These are phyloP conservation scores for Malus sieversii DNA, from an alignment of 306 rosid species.

Conservation along the genomic window DNA sequence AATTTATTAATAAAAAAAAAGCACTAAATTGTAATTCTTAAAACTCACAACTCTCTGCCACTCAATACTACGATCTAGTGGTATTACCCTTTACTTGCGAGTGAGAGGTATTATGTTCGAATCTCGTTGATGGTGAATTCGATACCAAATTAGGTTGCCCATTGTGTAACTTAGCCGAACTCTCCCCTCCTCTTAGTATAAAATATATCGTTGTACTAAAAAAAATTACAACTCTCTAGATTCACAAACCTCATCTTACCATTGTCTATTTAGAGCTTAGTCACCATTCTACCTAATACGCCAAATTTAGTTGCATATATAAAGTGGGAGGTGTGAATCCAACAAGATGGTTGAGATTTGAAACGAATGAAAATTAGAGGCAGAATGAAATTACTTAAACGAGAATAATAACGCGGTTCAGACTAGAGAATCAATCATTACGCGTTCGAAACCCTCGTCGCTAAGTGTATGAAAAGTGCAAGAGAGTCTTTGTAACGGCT, in stretches of 20 bases:
- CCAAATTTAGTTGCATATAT: neutral
- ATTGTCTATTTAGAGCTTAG: too few species aligned
- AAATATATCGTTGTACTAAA: too few species aligned
- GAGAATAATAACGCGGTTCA: neutral
- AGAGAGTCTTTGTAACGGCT: neutral
- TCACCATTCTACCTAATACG: neutral
- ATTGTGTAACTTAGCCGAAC: too few species aligned
- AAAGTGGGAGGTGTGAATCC: neutral
- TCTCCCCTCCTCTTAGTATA: rapidly evolving
- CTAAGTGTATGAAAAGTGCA: neutral
- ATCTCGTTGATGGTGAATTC: too few species aligned
- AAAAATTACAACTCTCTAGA: too few species aligned
- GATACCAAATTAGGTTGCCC: too few species aligned
- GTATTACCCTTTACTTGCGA: too few species aligned
- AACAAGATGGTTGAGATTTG: neutral
- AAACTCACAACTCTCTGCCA: too few species aligned
- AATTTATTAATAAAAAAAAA: too few species aligned
- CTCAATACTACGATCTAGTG: too few species aligned
- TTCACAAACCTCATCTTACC: neutral
- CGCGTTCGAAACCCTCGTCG: neutral
- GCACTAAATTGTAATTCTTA: neutral
- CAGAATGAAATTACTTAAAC: neutral
- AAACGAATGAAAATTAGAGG: neutral
- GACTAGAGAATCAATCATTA: too few species aligned
- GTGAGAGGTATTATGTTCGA: too few species aligned